phyloP scores from a whole-genome alignment of 805 yeast species.

The Cyberlindnera mrakii region DNA sequence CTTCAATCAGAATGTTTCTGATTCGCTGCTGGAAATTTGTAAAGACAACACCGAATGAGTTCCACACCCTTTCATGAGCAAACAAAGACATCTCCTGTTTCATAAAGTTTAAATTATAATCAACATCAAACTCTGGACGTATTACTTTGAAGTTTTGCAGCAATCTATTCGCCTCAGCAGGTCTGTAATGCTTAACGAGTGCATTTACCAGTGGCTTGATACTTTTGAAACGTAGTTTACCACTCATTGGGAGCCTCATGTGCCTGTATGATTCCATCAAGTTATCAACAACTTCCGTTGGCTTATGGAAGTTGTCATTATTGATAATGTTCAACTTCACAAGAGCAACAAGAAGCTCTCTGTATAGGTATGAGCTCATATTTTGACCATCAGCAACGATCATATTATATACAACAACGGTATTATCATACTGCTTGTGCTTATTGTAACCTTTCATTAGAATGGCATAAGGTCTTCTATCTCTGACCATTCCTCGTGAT shows the following conservation, averaged over 20 bases:
- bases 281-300: conserved; percentile 26
- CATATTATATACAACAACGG: conserved; percentile 22
- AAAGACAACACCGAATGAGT: conserved; percentile 26
- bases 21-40: conserved; percentile 16
- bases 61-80: conserved; percentile 24
- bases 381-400: conserved; percentile 21
- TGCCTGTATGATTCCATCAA: conserved; percentile 24
- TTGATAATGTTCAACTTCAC: conserved; percentile 24
- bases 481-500: conserved; percentile 8
- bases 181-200: conserved; percentile 25
- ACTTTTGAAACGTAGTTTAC: conserved; percentile 27
- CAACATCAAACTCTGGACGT: conserved; percentile 21
- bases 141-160: conserved; percentile 26
- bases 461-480: conserved; percentile 24
- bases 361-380: conserved; percentile 24
- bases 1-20: conserved; percentile 9
- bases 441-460: conserved; percentile 27
- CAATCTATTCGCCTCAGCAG: conserved; percentile 27
- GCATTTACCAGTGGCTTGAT: conserved; percentile 31
- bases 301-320: conserved; percentile 23
- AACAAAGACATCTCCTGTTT: conserved; percentile 27
- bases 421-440: conserved; percentile 22
- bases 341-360: conserved; percentile 25
- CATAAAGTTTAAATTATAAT: conserved; percentile 20
- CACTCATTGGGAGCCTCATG: conserved; percentile 17